phyloP scores from a whole-genome alignment of 2,329 filamentous ascomycete species.

The Furcasterigmium furcatum region DNA sequence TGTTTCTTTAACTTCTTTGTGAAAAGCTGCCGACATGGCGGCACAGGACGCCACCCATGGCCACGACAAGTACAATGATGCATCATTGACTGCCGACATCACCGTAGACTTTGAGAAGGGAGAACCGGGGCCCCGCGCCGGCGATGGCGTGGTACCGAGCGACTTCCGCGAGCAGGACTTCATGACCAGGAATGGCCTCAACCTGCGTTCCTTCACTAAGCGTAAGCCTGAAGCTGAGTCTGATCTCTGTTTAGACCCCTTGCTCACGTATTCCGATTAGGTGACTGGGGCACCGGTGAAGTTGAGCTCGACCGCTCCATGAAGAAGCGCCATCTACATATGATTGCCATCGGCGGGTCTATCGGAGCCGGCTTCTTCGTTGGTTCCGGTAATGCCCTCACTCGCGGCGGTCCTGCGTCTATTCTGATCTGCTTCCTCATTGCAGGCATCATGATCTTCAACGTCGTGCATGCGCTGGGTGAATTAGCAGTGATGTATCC shows the following conservation, averaged over 20 bases:
- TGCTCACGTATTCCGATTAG: neutral
- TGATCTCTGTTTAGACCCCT: neutral
- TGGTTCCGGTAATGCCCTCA: constrained; percentile 52
- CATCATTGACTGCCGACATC: neutral
- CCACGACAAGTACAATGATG: neutral
- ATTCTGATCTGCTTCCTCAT: constrained; percentile 50
- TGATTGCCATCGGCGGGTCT: no score
- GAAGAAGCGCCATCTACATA: constrained; percentile 56
- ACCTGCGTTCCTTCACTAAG: constrained; percentile 31
- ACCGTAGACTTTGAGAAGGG: constrained; percentile 13
- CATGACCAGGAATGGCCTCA: constrained; percentile 32
- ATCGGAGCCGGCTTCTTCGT: constrained; percentile 64
- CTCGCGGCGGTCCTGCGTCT: constrained; percentile 42
- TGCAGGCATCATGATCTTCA: constrained; percentile 59
- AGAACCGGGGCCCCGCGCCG: constrained; percentile 3
- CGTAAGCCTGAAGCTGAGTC: constrained; percentile 15
- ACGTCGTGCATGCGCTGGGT: constrained; percentile 57
- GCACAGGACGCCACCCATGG: neutral
- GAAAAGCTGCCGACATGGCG: no score
- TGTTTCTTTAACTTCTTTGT: no score
- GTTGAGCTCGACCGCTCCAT: constrained; percentile 41
- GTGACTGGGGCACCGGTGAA: constrained; percentile 9
- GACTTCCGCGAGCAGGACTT: constrained; percentile 24
- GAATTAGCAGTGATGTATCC: constrained; percentile 61
- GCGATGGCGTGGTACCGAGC: constrained; percentile 4